Percentiles rank a stretch among this genome's conserved stretches.
Evolutionary conservation across 208 protist species (phyloP).

Genomic region (Kentomonas sorsogonicus): DNA sequence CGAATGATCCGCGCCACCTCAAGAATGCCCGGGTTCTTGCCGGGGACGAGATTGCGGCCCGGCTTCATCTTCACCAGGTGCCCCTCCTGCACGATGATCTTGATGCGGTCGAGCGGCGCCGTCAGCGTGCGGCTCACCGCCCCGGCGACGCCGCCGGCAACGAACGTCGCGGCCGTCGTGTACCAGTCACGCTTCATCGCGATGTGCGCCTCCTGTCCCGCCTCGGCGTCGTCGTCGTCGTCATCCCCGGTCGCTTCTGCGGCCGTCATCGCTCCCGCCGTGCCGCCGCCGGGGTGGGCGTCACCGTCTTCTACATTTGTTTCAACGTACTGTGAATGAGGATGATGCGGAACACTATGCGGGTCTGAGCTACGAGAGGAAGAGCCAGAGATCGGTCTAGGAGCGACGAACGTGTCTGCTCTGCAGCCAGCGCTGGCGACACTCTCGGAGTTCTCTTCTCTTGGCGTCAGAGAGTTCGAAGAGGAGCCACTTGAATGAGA

Average conservation of each 20-base stretch:
- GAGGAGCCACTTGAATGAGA: too few species aligned
- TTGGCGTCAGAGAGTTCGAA: too few species aligned
- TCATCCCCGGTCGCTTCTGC: neutral
- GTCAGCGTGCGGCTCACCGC: conserved; percentile 80
- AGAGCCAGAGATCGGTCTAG: too few species aligned
- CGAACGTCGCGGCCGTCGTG: conserved; percentile 69
- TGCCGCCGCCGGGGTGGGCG: too few species aligned
- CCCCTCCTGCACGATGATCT: conserved; percentile 90
- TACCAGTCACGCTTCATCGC: conserved; percentile 78
- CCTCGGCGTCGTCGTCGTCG: neutral
- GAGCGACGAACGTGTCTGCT: too few species aligned
- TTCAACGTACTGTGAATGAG: too few species aligned
- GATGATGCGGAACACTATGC: too few species aligned
- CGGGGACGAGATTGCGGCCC: conserved; percentile 12
- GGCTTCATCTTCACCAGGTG: conserved; percentile 39
- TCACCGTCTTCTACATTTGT: too few species aligned
- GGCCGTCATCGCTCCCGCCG: neutral
- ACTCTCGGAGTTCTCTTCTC: too few species aligned
- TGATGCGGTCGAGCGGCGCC: conserved; percentile 89
- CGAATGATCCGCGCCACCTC: conserved; percentile 74
- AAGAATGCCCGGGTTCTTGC: conserved; percentile 45
- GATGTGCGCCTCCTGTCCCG: too few species aligned
- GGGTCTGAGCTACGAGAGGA: too few species aligned
- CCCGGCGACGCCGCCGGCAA: conserved; percentile 79
- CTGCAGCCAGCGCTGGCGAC: too few species aligned